Base-by-base conservation (phyloP, 1,284 basidiomycete genomes). In the Malassezia pachydermatis region DNA sequence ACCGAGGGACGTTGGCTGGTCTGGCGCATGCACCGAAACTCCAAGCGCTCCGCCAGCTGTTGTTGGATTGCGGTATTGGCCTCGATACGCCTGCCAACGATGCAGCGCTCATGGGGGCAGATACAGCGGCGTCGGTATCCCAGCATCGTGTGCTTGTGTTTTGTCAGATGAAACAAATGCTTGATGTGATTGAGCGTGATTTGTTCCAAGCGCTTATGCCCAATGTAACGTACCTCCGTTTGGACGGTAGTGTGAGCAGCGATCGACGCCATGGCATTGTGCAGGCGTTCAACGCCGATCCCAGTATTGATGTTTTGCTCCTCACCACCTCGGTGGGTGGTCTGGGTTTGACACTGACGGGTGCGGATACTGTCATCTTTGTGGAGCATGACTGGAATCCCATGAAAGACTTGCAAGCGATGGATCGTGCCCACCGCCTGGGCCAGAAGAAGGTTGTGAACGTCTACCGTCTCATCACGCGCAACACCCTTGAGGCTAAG, bases 341-440 rank as follows among this genome's bases (percentile, higher is more conserved):
- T 5, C 76, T 99, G 11, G 94, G 94, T 1, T 75, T 99, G 59
- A 99, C 94, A 17, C 76, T 99, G 59, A 99, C 94, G 0, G 92
- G 94, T 20, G 94, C 94, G 8, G 94, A 98, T 72, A 98, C 94
- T 1, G 94, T 99, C 58, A 95, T 99, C 58, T 98, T 99, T 65
- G 88, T 98, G 40, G 94, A 99, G 72, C 94, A 98, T 72, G 94
- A 99, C 72, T 98, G 94, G 94, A 99, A 99, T 73, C 94, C 94
- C 16, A 95, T 94, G 89, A 96, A 96, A 73, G 94, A 99, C 75
- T 76, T 98, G 10, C 94, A 99, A 72, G 94, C 94, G 5, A 99
- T 99, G 94, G 94, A 98, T 72, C 81, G 94, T 48, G 94, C 94
- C 1, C 94, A 98, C 75, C 84, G 94, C 48, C 83, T 98, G 24